A percentile compares a stretch with the other conserved stretches of the same genome.
These are phyloP conservation scores for Sambucus nigra DNA, from an alignment of 129 eudicot species.

Conservation along the genomic window DNA sequence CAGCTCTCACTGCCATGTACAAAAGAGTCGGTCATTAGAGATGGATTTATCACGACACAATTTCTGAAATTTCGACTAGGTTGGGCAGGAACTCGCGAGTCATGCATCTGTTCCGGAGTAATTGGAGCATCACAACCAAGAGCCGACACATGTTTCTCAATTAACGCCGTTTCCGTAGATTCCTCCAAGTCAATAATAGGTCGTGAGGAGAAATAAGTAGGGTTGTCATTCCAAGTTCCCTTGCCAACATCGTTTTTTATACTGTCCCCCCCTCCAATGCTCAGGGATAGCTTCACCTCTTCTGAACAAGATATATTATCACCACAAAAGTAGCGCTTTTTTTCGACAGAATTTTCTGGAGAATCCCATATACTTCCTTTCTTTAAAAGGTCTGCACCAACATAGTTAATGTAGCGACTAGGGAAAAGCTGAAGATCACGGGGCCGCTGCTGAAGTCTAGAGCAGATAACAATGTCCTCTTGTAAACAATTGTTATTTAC, in stretches of 20 bases:
- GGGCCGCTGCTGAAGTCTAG: constrained; percentile 23
- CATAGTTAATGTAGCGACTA: constrained; percentile 7
- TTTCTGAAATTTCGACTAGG: constrained; percentile 12
- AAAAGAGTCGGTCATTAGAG: background rate
- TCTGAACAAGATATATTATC: constrained; percentile 20
- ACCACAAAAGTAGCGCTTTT: constrained; percentile 9
- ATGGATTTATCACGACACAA: constrained; percentile 4
- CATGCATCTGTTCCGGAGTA: constrained; percentile 10
- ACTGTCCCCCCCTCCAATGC: constrained; percentile 22
- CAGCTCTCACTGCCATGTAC: constrained; percentile 9
- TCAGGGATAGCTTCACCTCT: constrained; percentile 39
- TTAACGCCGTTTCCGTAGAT: constrained; percentile 18
- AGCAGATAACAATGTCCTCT: constrained; percentile 11
- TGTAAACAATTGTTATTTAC: constrained; percentile 5
- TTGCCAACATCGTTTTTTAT: constrained; percentile 10
- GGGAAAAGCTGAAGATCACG: constrained; percentile 20
- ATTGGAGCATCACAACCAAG: constrained; percentile 2
- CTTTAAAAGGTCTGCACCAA: constrained; percentile 1
- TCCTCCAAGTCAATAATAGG: constrained; percentile 39
- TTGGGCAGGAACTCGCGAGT: background rate
- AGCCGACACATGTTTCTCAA: constrained; percentile 2
- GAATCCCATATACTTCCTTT: constrained; percentile 1
- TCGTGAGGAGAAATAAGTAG: constrained; percentile 10
- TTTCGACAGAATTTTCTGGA: constrained; percentile 5
- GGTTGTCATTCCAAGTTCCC: constrained; percentile 21